Conservation (phyloP, 352 stramenopile species). For the Elongisporangium prolatum region DNA sequence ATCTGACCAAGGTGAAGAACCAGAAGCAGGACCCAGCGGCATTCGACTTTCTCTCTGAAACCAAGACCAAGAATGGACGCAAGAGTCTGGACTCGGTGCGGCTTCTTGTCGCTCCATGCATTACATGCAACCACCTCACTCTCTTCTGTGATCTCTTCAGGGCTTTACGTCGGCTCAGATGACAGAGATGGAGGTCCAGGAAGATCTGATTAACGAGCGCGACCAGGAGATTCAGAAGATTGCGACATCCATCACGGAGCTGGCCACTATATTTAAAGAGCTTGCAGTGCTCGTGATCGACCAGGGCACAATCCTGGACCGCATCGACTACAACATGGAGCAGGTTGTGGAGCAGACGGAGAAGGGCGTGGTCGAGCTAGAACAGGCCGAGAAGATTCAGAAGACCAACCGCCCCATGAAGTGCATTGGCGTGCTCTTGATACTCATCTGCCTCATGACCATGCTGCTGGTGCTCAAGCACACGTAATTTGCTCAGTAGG, state of each 20-base stretch:
- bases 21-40: slow-evolving; percentile 95
- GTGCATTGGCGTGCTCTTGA: slow-evolving; percentile 90
- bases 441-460: slow-evolving; percentile 93
- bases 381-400: slow-evolving; percentile 98
- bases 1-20: slow-evolving; percentile 93
- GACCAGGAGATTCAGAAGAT: slow-evolving; percentile 97
- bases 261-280: slow-evolving; percentile 99
- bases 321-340: slow-evolving; percentile 99
- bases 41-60: slow-evolving; percentile 87
- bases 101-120: background rate
- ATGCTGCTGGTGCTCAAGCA: slow-evolving; percentile 90
- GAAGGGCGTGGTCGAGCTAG: slow-evolving; percentile 97
- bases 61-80: slow-evolving; percentile 53
- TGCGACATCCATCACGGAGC: slow-evolving; percentile 98
- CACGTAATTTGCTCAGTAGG: slow-evolving; percentile 34
- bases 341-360: slow-evolving; percentile 99
- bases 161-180: slow-evolving; percentile 95
- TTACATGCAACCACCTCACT: no score
- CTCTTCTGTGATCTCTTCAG: slow-evolving; percentile 29
- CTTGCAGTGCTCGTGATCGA: slow-evolving; percentile 99
- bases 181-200: slow-evolving; percentile 94
- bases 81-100: slow-evolving; percentile 48
- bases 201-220: slow-evolving; percentile 93
- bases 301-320: slow-evolving; percentile 99
- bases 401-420: slow-evolving; percentile 97